Conservation (phyloP, 164 flowering plant genomes). For the Paratinospora sagittata region DNA sequence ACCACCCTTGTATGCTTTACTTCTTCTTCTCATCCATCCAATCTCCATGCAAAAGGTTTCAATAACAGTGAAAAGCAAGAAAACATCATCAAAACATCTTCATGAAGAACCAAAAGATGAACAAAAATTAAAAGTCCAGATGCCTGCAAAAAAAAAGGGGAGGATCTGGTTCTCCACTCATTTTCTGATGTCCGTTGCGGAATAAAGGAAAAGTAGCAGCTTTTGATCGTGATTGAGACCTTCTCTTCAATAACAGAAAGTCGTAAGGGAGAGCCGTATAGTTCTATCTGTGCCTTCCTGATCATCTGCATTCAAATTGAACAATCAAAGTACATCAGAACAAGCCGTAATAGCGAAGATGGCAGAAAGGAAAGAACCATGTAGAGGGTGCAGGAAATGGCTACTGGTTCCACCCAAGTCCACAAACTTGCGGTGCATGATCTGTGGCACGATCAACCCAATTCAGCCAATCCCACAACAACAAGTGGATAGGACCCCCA, state of each 20-base stretch:
- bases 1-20: too few relatives aligned
- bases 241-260: not conserved
- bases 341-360: not conserved
- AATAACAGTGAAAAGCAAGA: too few relatives aligned
- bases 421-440: constrained; percentile 14
- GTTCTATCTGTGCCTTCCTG: too few relatives aligned
- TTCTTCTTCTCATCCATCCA: too few relatives aligned
- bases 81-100: too few relatives aligned
- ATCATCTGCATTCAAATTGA: not conserved
- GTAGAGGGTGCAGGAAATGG: constrained; percentile 17
- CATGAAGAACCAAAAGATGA: too few relatives aligned
- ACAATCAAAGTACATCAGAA: not conserved
- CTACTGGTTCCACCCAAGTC: constrained; percentile 21
- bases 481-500: not conserved
- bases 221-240: not conserved
- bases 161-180: not conserved
- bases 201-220: not conserved
- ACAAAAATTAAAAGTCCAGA: too few relatives aligned
- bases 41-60: too few relatives aligned
- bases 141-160: not conserved
- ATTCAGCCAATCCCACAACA: constrained; percentile 8
- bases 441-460: constrained; percentile 11
- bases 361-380: constrained; percentile 17
- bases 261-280: not conserved
- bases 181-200: not conserved